phyloP scores from a whole-genome alignment of 176 grass and related monocot species.

The Chloris gayana region DNA sequence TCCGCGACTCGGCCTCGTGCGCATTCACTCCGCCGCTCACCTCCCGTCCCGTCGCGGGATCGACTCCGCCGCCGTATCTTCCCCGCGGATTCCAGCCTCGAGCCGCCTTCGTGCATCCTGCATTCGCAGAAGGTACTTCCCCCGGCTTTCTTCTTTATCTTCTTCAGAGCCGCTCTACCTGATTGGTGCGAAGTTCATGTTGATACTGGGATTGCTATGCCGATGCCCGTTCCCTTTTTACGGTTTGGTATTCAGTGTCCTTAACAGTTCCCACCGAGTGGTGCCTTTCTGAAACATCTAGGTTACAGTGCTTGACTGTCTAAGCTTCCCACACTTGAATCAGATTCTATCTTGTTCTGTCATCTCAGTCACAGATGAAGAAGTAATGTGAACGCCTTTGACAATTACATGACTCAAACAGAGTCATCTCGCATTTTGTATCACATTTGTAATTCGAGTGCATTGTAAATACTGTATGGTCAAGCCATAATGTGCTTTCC shows the following conservation, averaged over 20 bases:
- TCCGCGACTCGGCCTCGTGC: neutral
- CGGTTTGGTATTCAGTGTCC: neutral
- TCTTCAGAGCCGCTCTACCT: neutral
- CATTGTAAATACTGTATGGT: neutral
- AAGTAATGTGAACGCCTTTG: neutral
- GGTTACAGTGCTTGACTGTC: neutral
- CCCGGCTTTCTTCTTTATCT: neutral
- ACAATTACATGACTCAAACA: neutral
- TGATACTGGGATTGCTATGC: neutral
- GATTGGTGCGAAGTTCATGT: neutral
- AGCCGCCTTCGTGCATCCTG: neutral
- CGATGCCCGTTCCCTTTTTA: too few species aligned
- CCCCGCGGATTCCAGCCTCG: neutral
- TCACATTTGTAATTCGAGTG: neutral
- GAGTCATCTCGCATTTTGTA: neutral
- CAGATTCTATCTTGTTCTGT: neutral
- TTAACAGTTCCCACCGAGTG: neutral
- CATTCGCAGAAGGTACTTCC: slow-evolving; percentile 30
- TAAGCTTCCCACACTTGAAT: neutral
- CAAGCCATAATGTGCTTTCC: neutral
- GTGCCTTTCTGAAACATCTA: neutral
- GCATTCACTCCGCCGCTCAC: neutral
- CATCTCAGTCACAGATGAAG: neutral
- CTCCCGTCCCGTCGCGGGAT: neutral
- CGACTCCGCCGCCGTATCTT: neutral